Evolutionary conservation across 2,329 filamentous ascomycete species (phyloP), one percentile per base, ranked within the genome.

Genomic region (Trichoderma breve): DNA sequence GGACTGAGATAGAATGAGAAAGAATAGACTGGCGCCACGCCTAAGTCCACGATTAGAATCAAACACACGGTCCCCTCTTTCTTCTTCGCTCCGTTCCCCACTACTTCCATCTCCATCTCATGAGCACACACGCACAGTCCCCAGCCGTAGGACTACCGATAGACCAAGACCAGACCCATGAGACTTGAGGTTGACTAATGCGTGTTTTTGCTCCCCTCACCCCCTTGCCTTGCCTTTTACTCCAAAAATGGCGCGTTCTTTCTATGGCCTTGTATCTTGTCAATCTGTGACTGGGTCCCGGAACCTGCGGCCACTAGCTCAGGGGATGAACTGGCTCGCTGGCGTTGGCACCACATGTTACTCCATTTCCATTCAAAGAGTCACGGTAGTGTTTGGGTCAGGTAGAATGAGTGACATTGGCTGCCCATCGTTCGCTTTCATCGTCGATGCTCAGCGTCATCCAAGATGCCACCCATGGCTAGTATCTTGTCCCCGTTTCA

Each of bases 241-340:
- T 51, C 55, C 57, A 51, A 69, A 69, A 69, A 69, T 69, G 66
- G 66, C 66, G 66, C 66, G 55, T 69, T 69, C 43, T 69, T 61
- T 69, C 57, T 61, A 4, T 51, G 21, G 21, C 47, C 15, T 21
- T 53, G 47, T 53, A 62, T 55, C 58, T 62, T 70, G 58, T 63
- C 68, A 70, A 70, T 64, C 58, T 70, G 28, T 70, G 57, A 70
- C 68, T 70, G 68, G 68, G 28, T 60, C 69, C 69, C 60, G 61
- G 69, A 65, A 71, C 47, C 60, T 60, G 69, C 69, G 69, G 69
- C 69, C 69, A 71, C 69, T 71, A 71, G 69, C 69, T 71, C 69
- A 71, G 69, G 69, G 69, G 69, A 65, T 47, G 57, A 70, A 70
- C 57, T 70, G 66, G 66, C 66, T 69, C 55, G 55, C 53, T 60